Evolutionary conservation across 257 asterid genomes (phyloP).

Genomic region (Solanum okadae): DNA sequence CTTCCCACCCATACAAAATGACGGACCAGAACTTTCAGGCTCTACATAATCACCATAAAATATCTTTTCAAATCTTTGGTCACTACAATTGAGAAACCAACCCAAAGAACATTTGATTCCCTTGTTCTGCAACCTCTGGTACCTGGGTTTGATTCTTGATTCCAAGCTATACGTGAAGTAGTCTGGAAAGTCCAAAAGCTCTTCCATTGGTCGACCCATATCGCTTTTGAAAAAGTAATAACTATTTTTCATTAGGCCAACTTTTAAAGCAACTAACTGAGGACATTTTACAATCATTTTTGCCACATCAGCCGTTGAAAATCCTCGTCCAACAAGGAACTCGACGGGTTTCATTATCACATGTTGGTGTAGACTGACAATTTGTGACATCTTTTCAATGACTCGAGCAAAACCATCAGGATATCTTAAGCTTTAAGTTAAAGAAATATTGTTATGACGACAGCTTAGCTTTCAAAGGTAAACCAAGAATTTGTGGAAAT

Average conservation of each 20-base stretch:
- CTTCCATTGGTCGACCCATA: constrained; percentile 55
- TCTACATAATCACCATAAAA: constrained; percentile 68
- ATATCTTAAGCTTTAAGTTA: constrained; percentile 78
- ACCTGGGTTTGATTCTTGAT: constrained; percentile 77
- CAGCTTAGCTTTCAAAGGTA: constrained; percentile 83
- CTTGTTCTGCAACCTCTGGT: constrained; percentile 61
- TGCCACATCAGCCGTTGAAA: constrained; percentile 44
- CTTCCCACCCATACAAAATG: constrained; percentile 79
- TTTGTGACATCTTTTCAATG: constrained; percentile 83
- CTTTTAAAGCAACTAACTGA: constrained; percentile 66
- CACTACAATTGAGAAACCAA: constrained; percentile 94
- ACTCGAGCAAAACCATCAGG: constrained; percentile 76
- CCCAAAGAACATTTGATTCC: constrained; percentile 77
- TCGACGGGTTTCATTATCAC: constrained; percentile 76
- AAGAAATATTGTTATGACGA: constrained; percentile 81
- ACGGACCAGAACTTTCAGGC: constrained; percentile 68
- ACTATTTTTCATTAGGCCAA: constrained; percentile 77
- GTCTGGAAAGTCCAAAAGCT: constrained; percentile 80
- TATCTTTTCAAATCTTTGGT: constrained; percentile 83
- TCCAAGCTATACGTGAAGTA: constrained; percentile 86
- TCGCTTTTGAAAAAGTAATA: constrained; percentile 84
- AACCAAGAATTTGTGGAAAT: constrained; percentile 74
- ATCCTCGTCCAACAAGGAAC: constrained; percentile 63
- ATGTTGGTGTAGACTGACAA: constrained; percentile 66
- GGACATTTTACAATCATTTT: constrained; percentile 83